These are phyloP conservation scores for Tylopilus rubrobrunneus DNA, from an alignment of 768 basidiomycete species.

Conservation along the genomic window DNA sequence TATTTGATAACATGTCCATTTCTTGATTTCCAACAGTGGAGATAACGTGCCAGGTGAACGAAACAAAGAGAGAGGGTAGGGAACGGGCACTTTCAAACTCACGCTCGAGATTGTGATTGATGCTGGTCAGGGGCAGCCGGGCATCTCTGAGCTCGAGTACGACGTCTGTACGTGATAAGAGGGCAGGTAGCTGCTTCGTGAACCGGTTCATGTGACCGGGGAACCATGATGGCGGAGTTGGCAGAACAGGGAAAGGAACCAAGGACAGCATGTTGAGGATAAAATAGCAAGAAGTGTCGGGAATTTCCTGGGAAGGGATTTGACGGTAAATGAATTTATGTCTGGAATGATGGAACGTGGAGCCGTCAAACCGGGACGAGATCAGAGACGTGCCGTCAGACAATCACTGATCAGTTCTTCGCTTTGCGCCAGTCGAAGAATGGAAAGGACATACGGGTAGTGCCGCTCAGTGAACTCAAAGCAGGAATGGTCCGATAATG, in stretches of 20 bases:
- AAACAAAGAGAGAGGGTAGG: background rate
- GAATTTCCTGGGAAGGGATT: conserved; percentile 12
- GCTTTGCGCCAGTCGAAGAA: background rate
- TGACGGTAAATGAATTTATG: conserved; percentile 8
- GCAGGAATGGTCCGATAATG: background rate
- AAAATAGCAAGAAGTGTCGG: conserved; percentile 8
- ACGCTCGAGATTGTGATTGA: conserved; percentile 89
- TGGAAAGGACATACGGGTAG: background rate
- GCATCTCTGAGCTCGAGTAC: conserved; percentile 95
- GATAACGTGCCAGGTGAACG: background rate
- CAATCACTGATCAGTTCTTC: background rate
- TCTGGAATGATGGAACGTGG: conserved; percentile 3
- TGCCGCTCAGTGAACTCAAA: background rate
- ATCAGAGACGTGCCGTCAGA: background rate
- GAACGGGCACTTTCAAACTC: conserved; percentile 19
- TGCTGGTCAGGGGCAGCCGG: conserved; percentile 87
- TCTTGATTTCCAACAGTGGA: conserved; percentile 3
- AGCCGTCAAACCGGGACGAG: background rate
- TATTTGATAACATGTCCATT: conserved; percentile 19
- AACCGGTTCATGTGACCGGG: conserved; percentile 95
- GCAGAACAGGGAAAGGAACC: conserved; percentile 47
- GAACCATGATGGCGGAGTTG: conserved; percentile 86
- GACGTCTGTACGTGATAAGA: conserved; percentile 81
- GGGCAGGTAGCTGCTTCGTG: conserved; percentile 65
- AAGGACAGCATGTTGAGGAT: conserved; percentile 29